These are phyloP conservation scores for Emiliania huxleyi DNA, from an alignment of 78 protist species.

Conservation along the genomic window DNA sequence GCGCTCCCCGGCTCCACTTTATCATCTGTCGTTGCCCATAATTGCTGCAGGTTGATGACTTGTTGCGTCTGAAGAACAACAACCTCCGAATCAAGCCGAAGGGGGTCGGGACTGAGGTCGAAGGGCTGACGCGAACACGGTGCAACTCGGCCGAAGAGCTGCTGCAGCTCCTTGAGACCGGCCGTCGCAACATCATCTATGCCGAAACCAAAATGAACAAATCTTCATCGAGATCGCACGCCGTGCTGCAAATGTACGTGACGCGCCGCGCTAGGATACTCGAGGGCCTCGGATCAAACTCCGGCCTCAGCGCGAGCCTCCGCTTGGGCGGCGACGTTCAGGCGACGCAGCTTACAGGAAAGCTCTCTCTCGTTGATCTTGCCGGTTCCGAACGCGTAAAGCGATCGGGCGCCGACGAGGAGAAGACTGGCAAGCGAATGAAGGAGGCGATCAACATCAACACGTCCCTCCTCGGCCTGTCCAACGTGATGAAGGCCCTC, in stretches of 20 bases:
- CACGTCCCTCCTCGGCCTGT: conserved; percentile 65
- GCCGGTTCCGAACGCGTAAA: conserved; percentile 47
- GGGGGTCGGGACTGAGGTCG: background rate
- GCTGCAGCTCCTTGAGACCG: background rate
- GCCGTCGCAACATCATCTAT: background rate
- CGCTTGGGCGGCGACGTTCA: background rate
- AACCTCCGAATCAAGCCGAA: conserved; percentile 41
- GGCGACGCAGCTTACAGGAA: background rate
- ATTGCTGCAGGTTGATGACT: conserved; percentile 79
- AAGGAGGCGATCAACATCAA: conserved; percentile 68
- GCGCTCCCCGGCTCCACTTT: no score
- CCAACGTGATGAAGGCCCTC: conserved; percentile 75
- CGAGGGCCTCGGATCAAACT: background rate
- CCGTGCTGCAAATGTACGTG: conserved; percentile 38
- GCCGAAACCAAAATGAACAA: conserved; percentile 24
- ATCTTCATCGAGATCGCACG: conserved; percentile 42
- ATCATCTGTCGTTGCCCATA: no score
- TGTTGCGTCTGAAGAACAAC: conserved; percentile 57
- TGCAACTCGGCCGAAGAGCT: background rate
- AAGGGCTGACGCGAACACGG: background rate
- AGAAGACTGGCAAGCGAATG: conserved; percentile 46
- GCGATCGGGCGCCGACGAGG: background rate
- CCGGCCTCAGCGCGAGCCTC: background rate
- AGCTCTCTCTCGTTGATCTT: conserved; percentile 45
- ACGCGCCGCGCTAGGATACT: background rate